Conservation (phyloP, 495 filamentous ascomycete genomes). For the Pseudomonodictys pantanalensis region DNA sequence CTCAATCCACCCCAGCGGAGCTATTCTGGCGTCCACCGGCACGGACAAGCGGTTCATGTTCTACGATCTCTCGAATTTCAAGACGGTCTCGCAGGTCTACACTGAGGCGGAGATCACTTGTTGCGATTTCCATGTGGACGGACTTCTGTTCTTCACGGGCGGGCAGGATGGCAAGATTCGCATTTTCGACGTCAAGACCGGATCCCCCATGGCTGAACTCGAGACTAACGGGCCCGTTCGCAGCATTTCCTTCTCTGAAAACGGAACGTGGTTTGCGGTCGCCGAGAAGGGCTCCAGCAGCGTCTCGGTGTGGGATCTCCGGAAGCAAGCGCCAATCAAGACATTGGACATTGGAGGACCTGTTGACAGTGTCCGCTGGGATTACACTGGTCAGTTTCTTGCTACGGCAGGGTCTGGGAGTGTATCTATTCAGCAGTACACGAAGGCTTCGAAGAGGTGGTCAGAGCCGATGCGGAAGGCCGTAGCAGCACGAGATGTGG, state of each 20-base stretch:
- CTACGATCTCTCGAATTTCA: conserved; percentile 70
- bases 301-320: conserved; percentile 85
- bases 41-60: conserved; percentile 90
- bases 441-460: conserved; percentile 81
- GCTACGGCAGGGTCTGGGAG: conserved; percentile 77
- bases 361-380: conserved; percentile 74
- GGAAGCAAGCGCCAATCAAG: conserved; percentile 74
- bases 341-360: conserved; percentile 75
- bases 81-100: conserved; percentile 71
- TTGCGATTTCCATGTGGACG: conserved; percentile 90
- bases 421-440: conserved; percentile 81
- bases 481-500: conserved; percentile 65
- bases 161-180: conserved; percentile 72
- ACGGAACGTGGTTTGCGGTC: conserved; percentile 91
- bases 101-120: conserved; percentile 76
- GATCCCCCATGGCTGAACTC: conserved; percentile 67
- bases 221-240: conserved; percentile 63
- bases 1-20: conserved; percentile 77
- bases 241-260: conserved; percentile 85
- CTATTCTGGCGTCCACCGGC: conserved; percentile 83
- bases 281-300: conserved; percentile 67
- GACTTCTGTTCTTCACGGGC: conserved; percentile 85
- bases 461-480: conserved; percentile 78
- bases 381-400: conserved; percentile 93
- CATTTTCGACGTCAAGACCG: conserved; percentile 77